phyloP scores from a whole-genome alignment of 1,284 basidiomycete species.

The Cryptococcus depauperatus region DNA sequence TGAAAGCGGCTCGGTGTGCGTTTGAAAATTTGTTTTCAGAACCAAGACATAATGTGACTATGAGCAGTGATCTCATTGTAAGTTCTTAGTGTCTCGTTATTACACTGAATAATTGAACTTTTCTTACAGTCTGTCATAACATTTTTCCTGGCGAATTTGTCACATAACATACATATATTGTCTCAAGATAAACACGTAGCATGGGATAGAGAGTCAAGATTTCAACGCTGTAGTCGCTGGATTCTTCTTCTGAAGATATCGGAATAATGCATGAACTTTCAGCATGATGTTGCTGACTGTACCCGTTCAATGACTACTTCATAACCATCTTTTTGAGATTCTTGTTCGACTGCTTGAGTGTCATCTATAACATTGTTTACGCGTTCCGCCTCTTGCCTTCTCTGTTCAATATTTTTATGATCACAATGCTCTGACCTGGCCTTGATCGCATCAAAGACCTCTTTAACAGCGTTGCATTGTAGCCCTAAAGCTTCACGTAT shows the following conservation, averaged over 20 bases:
- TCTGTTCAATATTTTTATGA: too few species aligned
- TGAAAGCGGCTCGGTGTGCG: too few species aligned
- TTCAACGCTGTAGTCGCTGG: slow-evolving; percentile 3
- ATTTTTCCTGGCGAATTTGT: not conserved
- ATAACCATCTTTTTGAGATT: slow-evolving; percentile 19
- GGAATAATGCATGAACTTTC: not conserved
- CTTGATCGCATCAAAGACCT: slow-evolving; percentile 21
- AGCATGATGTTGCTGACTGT: not conserved
- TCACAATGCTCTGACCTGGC: too few species aligned
- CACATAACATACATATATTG: not conserved
- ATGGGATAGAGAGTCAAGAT: too few species aligned
- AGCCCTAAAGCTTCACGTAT: too few species aligned
- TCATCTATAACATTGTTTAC: not conserved
- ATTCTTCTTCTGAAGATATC: slow-evolving; percentile 6
- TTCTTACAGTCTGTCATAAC: not conserved
- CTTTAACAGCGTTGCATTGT: slow-evolving; percentile 19
- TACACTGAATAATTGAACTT: too few species aligned
- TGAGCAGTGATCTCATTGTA: too few species aligned
- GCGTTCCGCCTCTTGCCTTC: slow-evolving; percentile 3
- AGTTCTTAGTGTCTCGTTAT: too few species aligned
- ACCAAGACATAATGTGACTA: too few species aligned
- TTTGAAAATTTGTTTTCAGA: too few species aligned
- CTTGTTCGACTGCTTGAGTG: slow-evolving; percentile 7
- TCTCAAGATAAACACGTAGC: too few species aligned
- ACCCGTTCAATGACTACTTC: slow-evolving; percentile 18